phyloP scores from a whole-genome alignment of 2,329 filamentous ascomycete genomes.

The Pezicula neosporulosa region DNA sequence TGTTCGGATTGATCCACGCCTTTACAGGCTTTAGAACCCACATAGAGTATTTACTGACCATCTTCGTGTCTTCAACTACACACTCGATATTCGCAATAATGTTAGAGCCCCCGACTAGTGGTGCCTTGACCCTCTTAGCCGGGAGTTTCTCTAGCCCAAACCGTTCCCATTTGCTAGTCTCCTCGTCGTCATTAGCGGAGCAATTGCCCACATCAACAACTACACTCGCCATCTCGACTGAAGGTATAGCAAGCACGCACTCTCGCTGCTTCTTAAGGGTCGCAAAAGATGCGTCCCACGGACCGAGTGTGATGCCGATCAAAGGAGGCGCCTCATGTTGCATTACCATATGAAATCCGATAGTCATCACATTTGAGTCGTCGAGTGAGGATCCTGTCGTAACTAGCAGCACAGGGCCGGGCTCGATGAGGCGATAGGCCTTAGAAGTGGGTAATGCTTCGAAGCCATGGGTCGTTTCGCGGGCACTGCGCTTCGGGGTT shows the following conservation, averaged over 20 bases:
- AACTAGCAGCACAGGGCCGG: slow-evolving; percentile 28
- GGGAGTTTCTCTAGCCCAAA: slow-evolving; percentile 28
- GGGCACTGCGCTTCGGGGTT: no score
- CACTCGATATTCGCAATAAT: slow-evolving; percentile 28
- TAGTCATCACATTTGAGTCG: slow-evolving; percentile 57
- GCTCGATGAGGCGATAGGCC: slow-evolving; percentile 33
- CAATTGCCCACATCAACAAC: slow-evolving; percentile 33
- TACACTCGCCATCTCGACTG: slow-evolving; percentile 24
- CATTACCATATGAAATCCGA: slow-evolving; percentile 36
- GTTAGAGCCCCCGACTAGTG: slow-evolving; percentile 26
- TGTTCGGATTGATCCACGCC: slow-evolving; percentile 30
- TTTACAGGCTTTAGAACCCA: slow-evolving; percentile 32
- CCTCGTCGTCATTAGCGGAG: slow-evolving; percentile 17
- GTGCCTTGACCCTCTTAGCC: slow-evolving; percentile 25
- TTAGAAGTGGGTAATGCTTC: no score
- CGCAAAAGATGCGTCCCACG: no score
- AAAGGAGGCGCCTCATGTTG: slow-evolving; percentile 32
- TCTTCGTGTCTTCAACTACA: slow-evolving; percentile 30
- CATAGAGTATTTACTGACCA: slow-evolving; percentile 30
- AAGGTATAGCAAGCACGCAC: slow-evolving; percentile 31
- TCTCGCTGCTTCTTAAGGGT: slow-evolving; percentile 15
- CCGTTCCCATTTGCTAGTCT: slow-evolving; percentile 26
- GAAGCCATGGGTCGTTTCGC: no score
- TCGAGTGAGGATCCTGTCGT: slow-evolving; percentile 63
- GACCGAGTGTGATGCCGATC: slow-evolving; percentile 28